Base-by-base conservation (phyloP, 495 filamentous ascomycete genomes). In the Hypoxylon fragiforme region DNA sequence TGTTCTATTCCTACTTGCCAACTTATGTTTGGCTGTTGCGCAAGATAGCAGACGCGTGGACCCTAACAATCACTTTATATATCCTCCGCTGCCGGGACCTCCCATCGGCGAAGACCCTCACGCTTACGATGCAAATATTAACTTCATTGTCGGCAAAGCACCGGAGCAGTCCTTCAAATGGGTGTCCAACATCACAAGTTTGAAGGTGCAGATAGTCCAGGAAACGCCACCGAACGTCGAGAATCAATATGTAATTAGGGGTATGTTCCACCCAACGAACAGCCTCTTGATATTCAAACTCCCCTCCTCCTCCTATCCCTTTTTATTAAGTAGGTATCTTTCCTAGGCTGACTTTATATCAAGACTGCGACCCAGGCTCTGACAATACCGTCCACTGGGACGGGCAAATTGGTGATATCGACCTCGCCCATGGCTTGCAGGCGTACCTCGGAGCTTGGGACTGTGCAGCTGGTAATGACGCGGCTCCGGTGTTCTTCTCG, bases 1-100 rank as follows among this genome's bases (percentile, higher is more conserved):
- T 39, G 13, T 28, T 44, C 24, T 30, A 31, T 11, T 8, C 13
- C 14, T 44, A 30, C 40, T 31, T 21, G 2, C 44, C n/a, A 30
- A 28, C 15, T n/a, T 44, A 7, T 48, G 36, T 28, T 43, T 48
- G 9, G 48, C 51, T 15, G 0, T 43, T 18, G 48, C 42, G 12
- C 55, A 53, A 21, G 55, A 59, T 26, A 52, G 48, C 14, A 47
- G 55, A 59, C 28, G 14, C 0, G 24, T 11, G 2, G 55, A 59
- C 16, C 32, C 42, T 9, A 47, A 52, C 5, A 59, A 59, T 18
- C 48, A 59, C 7, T 59, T 59, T 28, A 39, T 59, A 7, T 59
- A 28, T 9, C 55, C 55, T 30, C 43, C 48, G 16, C 32, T 44
- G 16, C 42, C 55, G 1, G 55, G 55, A 1, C 48, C 43, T 16